Evolutionary conservation across 306 rosid species (phyloP).

Genomic region (Potentilla sterilis): DNA sequence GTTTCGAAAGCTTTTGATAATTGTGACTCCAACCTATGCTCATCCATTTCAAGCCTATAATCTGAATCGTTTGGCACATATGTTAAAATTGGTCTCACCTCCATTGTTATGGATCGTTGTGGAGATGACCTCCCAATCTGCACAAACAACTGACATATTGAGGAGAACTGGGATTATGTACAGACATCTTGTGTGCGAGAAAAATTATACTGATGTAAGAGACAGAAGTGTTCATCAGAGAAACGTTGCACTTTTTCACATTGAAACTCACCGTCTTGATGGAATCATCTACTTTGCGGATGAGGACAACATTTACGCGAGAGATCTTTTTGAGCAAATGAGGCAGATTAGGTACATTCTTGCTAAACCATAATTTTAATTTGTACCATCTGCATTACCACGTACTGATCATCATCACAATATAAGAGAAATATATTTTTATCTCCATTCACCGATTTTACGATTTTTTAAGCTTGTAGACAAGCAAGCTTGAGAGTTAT

Average conservation of each 20-base stretch:
- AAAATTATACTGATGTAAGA: slow-evolving; percentile 50
- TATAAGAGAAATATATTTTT: background rate
- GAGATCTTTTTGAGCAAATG: slow-evolving; percentile 69
- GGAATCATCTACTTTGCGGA: slow-evolving; percentile 90
- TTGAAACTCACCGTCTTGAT: slow-evolving; percentile 82
- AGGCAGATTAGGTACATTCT: slow-evolving; percentile 74
- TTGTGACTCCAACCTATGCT: slow-evolving; percentile 67
- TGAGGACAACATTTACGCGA: slow-evolving; percentile 55
- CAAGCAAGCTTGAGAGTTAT: background rate
- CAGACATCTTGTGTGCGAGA: slow-evolving; percentile 72
- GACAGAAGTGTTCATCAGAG: slow-evolving; percentile 60
- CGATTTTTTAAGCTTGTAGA: background rate
- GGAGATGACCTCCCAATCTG: slow-evolving; percentile 78
- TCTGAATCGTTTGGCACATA: slow-evolving; percentile 69
- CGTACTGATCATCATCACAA: background rate
- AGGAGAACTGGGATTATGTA: slow-evolving; percentile 74
- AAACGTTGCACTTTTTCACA: slow-evolving; percentile 70
- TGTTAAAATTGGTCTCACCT: slow-evolving; percentile 52
- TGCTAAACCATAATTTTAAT: slow-evolving; percentile 2
- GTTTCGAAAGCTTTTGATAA: slow-evolving; percentile 64
- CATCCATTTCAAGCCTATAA: slow-evolving; percentile 63
- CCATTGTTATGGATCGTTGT: slow-evolving; percentile 89
- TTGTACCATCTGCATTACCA: background rate
- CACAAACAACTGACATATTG: slow-evolving; percentile 68
- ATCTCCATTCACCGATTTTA: background rate